phyloP scores from a whole-genome alignment of 2,329 filamentous ascomycete species.

The Coniochaeta hoffmannii region DNA sequence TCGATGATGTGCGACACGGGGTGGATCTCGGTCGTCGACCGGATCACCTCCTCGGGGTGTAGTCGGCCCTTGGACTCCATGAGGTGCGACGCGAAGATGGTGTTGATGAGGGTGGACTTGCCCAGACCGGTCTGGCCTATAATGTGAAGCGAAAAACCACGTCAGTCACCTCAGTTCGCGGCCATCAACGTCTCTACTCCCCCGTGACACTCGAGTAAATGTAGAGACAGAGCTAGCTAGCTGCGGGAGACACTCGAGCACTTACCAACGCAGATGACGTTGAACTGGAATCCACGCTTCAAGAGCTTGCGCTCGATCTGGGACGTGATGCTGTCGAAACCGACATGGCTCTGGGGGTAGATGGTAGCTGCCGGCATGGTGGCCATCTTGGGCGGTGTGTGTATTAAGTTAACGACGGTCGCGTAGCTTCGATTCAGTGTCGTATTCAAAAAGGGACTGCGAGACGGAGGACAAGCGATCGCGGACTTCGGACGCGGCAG shows the following conservation, averaged over 20 bases:
- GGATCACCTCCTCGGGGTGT: slow-evolving; percentile 84
- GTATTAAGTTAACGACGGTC: slow-evolving; percentile 16
- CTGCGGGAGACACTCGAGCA: too few relatives aligned
- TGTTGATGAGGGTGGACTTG: slow-evolving; percentile 99
- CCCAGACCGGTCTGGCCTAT: slow-evolving; percentile 95
- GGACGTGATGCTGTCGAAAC: slow-evolving; percentile 99
- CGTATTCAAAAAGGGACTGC: slow-evolving; percentile 17
- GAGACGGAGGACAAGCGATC: background rate
- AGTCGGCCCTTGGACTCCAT: slow-evolving; percentile 98
- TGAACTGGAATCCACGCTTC: slow-evolving; percentile 99
- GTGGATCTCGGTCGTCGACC: slow-evolving; percentile 96
- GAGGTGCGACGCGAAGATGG: slow-evolving; percentile 98
- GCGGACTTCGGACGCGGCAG: background rate
- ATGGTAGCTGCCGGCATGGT: slow-evolving; percentile 63
- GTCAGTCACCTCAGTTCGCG: too few relatives aligned
- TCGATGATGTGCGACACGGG: slow-evolving; percentile 97
- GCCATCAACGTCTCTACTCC: too few relatives aligned
- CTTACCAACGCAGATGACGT: slow-evolving; percentile 97
- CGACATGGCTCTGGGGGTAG: slow-evolving; percentile 95
- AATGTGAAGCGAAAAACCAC: slow-evolving; percentile 19
- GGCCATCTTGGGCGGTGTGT: slow-evolving; percentile 35
- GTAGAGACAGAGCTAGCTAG: too few relatives aligned
- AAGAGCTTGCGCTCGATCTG: slow-evolving; percentile 99
- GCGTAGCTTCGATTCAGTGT: slow-evolving; percentile 12
- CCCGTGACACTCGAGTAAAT: too few relatives aligned